Conservation (phyloP, 139 green algal species). For the Chlorella sp. region DNA sequence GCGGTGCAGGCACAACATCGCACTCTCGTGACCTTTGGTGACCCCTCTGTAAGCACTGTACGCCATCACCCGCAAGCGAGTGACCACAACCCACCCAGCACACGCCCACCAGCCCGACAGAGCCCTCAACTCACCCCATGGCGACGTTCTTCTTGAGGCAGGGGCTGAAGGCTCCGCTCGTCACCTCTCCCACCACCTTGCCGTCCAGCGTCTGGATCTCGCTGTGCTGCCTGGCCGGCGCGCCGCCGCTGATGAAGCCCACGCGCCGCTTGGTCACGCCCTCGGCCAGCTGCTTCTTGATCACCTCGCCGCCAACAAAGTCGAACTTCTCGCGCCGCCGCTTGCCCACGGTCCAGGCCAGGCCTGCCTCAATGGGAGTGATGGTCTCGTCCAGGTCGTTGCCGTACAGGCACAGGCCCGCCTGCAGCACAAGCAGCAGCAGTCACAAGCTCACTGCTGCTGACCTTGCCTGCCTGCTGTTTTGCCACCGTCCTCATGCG, state of each 20-base stretch:
- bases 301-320: conserved; percentile 91
- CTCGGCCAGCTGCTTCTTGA: conserved; percentile 92
- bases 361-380: conserved; percentile 91
- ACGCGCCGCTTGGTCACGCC: conserved; percentile 80
- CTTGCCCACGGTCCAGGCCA: conserved; percentile 88
- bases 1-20: too few relatives aligned
- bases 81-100: not conserved
- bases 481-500: too few relatives aligned
- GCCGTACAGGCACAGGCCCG: conserved; percentile 96
- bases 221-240: conserved; percentile 77
- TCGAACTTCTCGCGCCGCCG: conserved; percentile 74
- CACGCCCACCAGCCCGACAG: not conserved
- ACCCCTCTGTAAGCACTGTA: too few relatives aligned
- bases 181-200: conserved; percentile 81
- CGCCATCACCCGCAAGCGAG: too few relatives aligned
- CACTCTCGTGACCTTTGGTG: too few relatives aligned
- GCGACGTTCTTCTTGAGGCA: conserved; percentile 96
- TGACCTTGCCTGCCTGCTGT: too few relatives aligned
- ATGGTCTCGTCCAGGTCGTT: conserved; percentile 95
- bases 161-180: conserved; percentile 88
- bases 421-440: too few relatives aligned
- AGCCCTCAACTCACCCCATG: conserved; percentile 75
- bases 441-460: too few relatives aligned
- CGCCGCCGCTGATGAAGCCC: conserved; percentile 82
- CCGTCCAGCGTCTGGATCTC: conserved; percentile 71